A percentile compares a stretch with the other conserved stretches of the same genome.
These are phyloP conservation scores for Paramecium pentaurelia DNA, from an alignment of 73 alveolate genomes.

Conservation along the genomic window DNA sequence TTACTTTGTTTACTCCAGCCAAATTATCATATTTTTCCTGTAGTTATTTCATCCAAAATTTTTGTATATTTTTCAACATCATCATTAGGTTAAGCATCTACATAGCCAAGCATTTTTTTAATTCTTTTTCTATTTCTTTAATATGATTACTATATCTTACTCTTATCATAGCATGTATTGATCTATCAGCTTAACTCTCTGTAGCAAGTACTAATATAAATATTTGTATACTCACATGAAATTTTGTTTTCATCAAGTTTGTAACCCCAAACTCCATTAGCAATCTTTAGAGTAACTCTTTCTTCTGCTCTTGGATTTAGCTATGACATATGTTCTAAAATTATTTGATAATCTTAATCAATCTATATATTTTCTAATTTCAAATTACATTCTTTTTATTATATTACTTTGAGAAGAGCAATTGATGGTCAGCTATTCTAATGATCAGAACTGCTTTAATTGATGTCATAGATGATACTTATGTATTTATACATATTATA, in stretches of 20 bases:
- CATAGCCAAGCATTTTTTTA: background rate
- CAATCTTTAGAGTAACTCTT: constrained; percentile 1
- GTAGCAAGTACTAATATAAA: background rate
- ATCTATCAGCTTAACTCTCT: background rate
- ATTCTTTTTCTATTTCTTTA: constrained; percentile 34
- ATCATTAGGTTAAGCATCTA: background rate
- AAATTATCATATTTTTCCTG: constrained; percentile 42
- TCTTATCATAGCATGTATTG: background rate
- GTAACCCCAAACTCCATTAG: background rate
- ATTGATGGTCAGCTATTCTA: background rate
- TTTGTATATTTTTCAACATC: background rate
- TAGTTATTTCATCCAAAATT: background rate
- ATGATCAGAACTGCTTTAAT: background rate
- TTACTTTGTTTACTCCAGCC: background rate
- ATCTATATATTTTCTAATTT: background rate
- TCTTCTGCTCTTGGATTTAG: constrained; percentile 35
- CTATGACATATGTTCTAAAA: background rate
- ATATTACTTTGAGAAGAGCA: background rate
- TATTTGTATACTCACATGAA: background rate
- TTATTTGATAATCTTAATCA: background rate
- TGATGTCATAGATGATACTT: background rate
- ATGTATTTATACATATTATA: background rate
- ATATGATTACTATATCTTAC: background rate
- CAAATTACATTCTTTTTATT: background rate
- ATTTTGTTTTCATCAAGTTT: constrained; percentile 16